These are phyloP conservation scores for Calonectria pseudoreteaudii DNA, from an alignment of 2,329 filamentous ascomycete genomes.

Conservation along the genomic window DNA sequence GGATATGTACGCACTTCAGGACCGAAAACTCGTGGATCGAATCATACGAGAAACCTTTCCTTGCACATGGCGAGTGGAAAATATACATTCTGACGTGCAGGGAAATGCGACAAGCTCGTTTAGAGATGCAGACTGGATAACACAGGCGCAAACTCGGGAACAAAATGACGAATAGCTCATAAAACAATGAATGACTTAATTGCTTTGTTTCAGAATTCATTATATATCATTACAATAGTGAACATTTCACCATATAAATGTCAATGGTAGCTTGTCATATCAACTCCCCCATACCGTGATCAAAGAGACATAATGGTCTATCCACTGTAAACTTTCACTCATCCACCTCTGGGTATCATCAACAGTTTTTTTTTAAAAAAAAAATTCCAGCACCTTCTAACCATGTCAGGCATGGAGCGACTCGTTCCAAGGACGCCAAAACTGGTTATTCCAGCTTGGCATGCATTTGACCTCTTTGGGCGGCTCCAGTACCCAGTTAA, in stretches of 20 bases:
- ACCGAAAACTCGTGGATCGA: background rate
- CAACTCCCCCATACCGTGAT: background rate
- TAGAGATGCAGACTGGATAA: too few relatives aligned
- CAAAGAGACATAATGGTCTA: background rate
- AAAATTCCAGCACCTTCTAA: background rate
- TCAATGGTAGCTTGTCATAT: background rate
- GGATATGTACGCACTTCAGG: background rate
- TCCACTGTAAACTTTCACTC: background rate
- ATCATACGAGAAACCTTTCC: background rate
- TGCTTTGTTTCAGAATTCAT: too few relatives aligned
- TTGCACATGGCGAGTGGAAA: background rate
- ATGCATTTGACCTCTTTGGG: slow-evolving; percentile 63
- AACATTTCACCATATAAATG: too few relatives aligned
- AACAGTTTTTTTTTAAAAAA: too few relatives aligned
- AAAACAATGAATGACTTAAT: too few relatives aligned
- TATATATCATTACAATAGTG: too few relatives aligned
- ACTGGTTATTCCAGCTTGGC: slow-evolving; percentile 54
- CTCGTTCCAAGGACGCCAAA: slow-evolving; percentile 54
- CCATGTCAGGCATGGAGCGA: slow-evolving; percentile 10
- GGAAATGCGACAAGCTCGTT: too few relatives aligned
- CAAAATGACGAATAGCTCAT: too few relatives aligned
- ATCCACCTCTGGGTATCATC: background rate
- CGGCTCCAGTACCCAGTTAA: slow-evolving; percentile 58
- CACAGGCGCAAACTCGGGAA: too few relatives aligned
- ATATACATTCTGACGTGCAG: background rate